Evolutionary conservation across 371 early-diverging fungal species (phyloP).

Genomic region (Mortierella sp.): DNA sequence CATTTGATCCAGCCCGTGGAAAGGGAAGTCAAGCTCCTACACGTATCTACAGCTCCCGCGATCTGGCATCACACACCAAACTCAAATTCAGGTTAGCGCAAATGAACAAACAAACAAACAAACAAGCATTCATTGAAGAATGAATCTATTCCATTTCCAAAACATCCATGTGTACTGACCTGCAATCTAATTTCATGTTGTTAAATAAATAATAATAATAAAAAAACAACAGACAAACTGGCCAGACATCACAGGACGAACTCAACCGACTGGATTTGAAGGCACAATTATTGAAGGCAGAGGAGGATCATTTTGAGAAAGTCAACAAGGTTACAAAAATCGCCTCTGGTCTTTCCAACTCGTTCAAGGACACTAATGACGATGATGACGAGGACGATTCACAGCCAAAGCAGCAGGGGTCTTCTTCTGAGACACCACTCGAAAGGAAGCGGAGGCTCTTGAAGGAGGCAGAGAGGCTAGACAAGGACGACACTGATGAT

Average conservation of each 20-base stretch:
- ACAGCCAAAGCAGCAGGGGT: constrained; percentile 26
- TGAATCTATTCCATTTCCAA: not conserved
- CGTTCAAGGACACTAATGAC: constrained; percentile 45
- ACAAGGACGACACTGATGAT: constrained; percentile 78
- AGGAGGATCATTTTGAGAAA: constrained; percentile 72
- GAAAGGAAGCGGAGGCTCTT: constrained; percentile 56
- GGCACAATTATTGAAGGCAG: constrained; percentile 77
- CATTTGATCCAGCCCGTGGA: constrained; percentile 88
- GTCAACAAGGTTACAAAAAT: constrained; percentile 51
- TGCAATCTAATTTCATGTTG: not conserved
- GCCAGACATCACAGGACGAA: constrained; percentile 82
- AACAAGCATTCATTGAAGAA: too few relatives aligned
- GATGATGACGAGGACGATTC: constrained; percentile 38
- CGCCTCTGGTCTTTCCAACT: constrained; percentile 34
- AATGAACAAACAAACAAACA: too few relatives aligned
- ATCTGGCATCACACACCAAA: constrained; percentile 88
- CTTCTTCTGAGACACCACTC: constrained; percentile 51
- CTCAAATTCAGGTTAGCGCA: constrained; percentile 83
- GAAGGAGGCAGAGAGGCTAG: constrained; percentile 59
- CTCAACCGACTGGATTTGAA: constrained; percentile 73
- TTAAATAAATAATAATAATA: too few relatives aligned
- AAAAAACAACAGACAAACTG: constrained; percentile 81
- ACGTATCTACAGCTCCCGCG: constrained; percentile 80
- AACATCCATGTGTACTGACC: too few relatives aligned
- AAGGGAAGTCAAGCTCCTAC: constrained; percentile 82